Evolutionary conservation across 805 yeast species (phyloP).

Genomic region (Lachancea mirantina): DNA sequence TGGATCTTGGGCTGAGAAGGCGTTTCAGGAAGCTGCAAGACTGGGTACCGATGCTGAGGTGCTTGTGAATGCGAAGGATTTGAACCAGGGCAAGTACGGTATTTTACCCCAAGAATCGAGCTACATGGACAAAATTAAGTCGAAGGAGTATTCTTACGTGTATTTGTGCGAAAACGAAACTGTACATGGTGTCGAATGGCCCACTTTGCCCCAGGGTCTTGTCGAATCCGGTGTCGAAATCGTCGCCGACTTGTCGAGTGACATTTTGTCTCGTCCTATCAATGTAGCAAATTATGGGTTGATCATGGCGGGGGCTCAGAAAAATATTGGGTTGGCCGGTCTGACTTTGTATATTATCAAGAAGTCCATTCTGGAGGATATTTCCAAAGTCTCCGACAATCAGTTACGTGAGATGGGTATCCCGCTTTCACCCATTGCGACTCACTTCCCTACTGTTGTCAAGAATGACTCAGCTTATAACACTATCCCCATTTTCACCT

Average conservation of each 20-base stretch:
- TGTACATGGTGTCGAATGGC: conserved; percentile 87
- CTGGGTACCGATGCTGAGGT: conserved; percentile 70
- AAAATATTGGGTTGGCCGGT: conserved; percentile 96
- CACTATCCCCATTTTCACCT: conserved; percentile 89
- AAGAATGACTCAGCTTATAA: conserved; percentile 89
- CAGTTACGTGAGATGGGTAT: conserved; percentile 51
- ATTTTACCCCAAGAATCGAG: conserved; percentile 56
- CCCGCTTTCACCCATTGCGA: conserved; percentile 85
- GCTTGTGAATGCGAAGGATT: conserved; percentile 56
- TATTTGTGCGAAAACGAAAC: conserved; percentile 97
- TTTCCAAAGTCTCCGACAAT: conserved; percentile 46
- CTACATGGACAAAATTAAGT: conserved; percentile 49
- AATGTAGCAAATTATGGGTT: conserved; percentile 83
- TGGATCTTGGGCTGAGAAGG: conserved; percentile 90
- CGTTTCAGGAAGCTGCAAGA: conserved; percentile 79
- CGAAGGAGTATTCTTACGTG: conserved; percentile 63
- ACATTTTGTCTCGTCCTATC: conserved; percentile 71
- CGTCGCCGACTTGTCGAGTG: conserved; percentile 93
- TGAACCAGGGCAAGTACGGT: conserved; percentile 48
- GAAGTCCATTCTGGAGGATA: conserved; percentile 60
- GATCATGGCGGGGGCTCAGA: conserved; percentile 97
- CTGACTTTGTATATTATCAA: conserved; percentile 85
- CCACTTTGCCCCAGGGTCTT: conserved; percentile 38
- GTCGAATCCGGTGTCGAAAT: conserved; percentile 64
- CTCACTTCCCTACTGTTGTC: conserved; percentile 80